Percentiles rank a stretch among this genome's conserved stretches.
Evolutionary conservation across 2,329 filamentous ascomycete genomes (phyloP).

Genomic region (Lachnellula arida): DNA sequence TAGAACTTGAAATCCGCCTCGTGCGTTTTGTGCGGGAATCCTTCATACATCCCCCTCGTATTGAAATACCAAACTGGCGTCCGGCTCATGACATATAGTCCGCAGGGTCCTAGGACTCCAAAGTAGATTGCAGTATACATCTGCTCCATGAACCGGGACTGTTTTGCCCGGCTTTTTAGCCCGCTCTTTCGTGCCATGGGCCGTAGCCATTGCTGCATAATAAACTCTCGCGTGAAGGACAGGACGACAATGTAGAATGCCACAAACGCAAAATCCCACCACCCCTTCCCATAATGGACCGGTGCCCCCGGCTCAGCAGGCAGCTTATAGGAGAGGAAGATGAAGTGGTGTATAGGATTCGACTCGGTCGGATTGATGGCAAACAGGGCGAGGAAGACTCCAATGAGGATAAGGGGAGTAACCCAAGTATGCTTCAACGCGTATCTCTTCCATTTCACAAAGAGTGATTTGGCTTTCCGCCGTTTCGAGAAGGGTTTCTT

Average conservation of each 20-base stretch:
- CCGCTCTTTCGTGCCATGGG: conserved; percentile 68
- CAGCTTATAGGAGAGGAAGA: conserved; percentile 85
- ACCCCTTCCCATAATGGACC: conserved; percentile 80
- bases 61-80: conserved; percentile 96
- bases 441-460: conserved; percentile 43
- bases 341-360: conserved; percentile 74
- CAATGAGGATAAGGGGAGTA: conserved; percentile 63
- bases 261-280: conserved; percentile 79
- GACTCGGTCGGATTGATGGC: conserved; percentile 68
- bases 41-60: conserved; percentile 83
- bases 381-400: conserved; percentile 62
- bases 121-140: conserved; percentile 93
- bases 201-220: conserved; percentile 85
- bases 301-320: conserved; percentile 44
- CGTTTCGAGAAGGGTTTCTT: conserved; percentile 32
- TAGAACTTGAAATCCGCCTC: conserved; percentile 85
- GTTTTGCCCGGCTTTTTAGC: conserved; percentile 69
- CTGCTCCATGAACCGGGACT: conserved; percentile 92
- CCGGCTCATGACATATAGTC: conserved; percentile 83
- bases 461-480: conserved; percentile 31
- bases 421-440: conserved; percentile 56
- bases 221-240: conserved; percentile 88
- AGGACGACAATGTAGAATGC: conserved; percentile 84
- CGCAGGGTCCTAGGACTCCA: conserved; percentile 72
- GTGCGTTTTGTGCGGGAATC: conserved; percentile 78